A percentile compares a stretch with the other conserved stretches of the same genome.
Conservation (phyloP, 768 basidiomycete genomes). For the Rhizopogon roseolus region DNA sequence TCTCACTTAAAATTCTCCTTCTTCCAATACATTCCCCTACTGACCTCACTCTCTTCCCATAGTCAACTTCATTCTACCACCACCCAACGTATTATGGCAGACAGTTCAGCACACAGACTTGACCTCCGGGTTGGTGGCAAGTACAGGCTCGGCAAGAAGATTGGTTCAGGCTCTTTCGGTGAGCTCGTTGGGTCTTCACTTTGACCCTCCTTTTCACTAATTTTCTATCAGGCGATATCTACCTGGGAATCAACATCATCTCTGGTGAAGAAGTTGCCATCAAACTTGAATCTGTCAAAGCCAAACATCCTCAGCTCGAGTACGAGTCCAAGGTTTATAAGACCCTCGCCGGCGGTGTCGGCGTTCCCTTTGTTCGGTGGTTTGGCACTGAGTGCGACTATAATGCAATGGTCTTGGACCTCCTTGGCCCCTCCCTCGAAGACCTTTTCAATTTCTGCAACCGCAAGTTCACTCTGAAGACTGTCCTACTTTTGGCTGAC, state of each 20-base stretch:
- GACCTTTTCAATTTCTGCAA: conserved; percentile 95
- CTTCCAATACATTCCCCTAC: conserved; percentile 10
- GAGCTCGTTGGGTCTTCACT: conserved; percentile 25
- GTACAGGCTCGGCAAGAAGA: conserved; percentile 99
- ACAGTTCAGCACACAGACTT: conserved; percentile 64
- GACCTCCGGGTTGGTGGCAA: conserved; percentile 91
- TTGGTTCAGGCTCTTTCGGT: conserved; percentile 98
- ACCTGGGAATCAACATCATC: conserved; percentile 99
- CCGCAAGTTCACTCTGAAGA: conserved; percentile 97
- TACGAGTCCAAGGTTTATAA: conserved; percentile 96
- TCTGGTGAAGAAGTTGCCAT: conserved; percentile 99
- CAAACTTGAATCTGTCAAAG: conserved; percentile 99
- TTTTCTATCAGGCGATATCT: conserved; percentile 78
- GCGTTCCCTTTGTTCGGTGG: conserved; percentile 97
- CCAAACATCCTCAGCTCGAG: conserved; percentile 99
- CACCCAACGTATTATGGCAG: conserved; percentile 53
- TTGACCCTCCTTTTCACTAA: conserved; percentile 6
- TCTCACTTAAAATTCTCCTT: conserved; percentile 11
- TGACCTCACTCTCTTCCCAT: conserved; percentile 9
- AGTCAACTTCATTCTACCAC: conserved; percentile 6
- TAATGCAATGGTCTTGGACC: conserved; percentile 99
- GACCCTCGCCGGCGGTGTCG: conserved; percentile 98
- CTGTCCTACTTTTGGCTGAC: conserved; percentile 92
- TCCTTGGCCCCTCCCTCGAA: conserved; percentile 88
- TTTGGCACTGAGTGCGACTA: conserved; percentile 96